A percentile compares a stretch with the other conserved stretches of the same genome.
These are phyloP conservation scores for Aspergillus hortae DNA, from an alignment of 2,329 filamentous ascomycete species.

Conservation along the genomic window DNA sequence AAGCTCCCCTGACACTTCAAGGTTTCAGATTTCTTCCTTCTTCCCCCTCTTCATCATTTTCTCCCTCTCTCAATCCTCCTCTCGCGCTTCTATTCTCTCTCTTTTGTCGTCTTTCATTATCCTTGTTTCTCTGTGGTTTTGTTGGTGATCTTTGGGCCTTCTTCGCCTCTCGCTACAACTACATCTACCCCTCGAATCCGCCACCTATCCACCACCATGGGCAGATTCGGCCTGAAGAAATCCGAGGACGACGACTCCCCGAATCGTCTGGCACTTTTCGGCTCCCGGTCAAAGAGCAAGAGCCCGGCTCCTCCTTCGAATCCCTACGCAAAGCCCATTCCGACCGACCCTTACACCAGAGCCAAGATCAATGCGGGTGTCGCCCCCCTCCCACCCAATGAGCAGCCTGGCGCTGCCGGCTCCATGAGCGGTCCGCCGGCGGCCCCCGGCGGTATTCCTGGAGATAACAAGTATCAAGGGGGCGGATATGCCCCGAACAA, in stretches of 20 bases:
- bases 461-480: slow-evolving; percentile 32
- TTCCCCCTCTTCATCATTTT: slow-evolving; percentile 3
- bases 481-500: slow-evolving; percentile 37
- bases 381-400: slow-evolving; percentile 30
- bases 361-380: slow-evolving; percentile 45
- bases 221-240: slow-evolving; percentile 48
- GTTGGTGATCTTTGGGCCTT: background rate
- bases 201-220: slow-evolving; percentile 20
- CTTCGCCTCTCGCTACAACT: background rate
- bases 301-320: slow-evolving; percentile 50
- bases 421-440: slow-evolving; percentile 18
- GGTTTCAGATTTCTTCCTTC: slow-evolving; percentile 10
- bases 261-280: slow-evolving; percentile 58
- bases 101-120: background rate
- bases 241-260: slow-evolving; percentile 49
- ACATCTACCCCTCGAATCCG: background rate
- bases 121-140: background rate
- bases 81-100: background rate
- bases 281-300: slow-evolving; percentile 54
- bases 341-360: slow-evolving; percentile 53
- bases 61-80: background rate
- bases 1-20: slow-evolving; percentile 25
- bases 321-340: slow-evolving; percentile 55
- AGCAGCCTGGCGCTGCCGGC: slow-evolving; percentile 24
- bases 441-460: slow-evolving; percentile 26